Conservation (phyloP, 768 basidiomycete genomes). For the Phylloporus arenicola region DNA sequence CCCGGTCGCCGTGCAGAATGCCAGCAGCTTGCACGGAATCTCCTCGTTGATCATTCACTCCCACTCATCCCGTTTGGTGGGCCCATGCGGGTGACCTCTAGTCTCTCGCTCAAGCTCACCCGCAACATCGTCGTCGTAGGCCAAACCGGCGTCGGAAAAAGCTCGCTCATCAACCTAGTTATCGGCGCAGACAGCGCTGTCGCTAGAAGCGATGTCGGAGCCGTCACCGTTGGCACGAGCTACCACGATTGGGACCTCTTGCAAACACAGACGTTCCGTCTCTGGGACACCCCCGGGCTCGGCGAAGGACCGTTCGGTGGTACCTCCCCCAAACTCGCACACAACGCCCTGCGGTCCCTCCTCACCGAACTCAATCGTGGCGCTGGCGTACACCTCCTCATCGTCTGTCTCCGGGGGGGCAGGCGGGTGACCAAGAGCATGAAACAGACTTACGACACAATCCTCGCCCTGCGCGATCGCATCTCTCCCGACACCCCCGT, state of each 20-base stretch:
- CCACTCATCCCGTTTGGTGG: slow-evolving; percentile 2
- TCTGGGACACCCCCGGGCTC: slow-evolving; percentile 24
- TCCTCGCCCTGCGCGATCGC: slow-evolving; percentile 15
- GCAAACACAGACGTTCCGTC: slow-evolving; percentile 20
- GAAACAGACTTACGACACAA: slow-evolving; percentile 18
- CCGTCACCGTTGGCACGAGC: slow-evolving; percentile 17
- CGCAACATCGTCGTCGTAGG: slow-evolving; percentile 37
- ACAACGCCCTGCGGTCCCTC: slow-evolving; percentile 19
- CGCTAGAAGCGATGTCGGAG: slow-evolving; percentile 12
- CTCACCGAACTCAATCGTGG: slow-evolving; percentile 16
- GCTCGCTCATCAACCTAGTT: slow-evolving; percentile 18
- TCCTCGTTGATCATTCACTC: slow-evolving; percentile 19
- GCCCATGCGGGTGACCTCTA: slow-evolving; percentile 6
- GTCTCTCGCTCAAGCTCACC: slow-evolving; percentile 13
- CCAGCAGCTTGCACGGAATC: slow-evolving; percentile 17
- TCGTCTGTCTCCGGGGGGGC: slow-evolving; percentile 17
- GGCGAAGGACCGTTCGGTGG: slow-evolving; percentile 11
- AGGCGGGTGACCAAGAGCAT: slow-evolving; percentile 15
- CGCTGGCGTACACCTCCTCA: slow-evolving; percentile 17
- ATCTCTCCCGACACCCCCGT: slow-evolving; percentile 16
- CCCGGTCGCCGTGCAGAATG: slow-evolving; percentile 12
- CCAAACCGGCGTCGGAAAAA: slow-evolving; percentile 30
- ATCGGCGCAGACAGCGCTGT: slow-evolving; percentile 14
- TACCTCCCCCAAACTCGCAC: slow-evolving; percentile 7
- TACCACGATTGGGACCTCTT: slow-evolving; percentile 21